phyloP scores from a whole-genome alignment of 768 basidiomycete species.

The Basidioascus undulatus region DNA sequence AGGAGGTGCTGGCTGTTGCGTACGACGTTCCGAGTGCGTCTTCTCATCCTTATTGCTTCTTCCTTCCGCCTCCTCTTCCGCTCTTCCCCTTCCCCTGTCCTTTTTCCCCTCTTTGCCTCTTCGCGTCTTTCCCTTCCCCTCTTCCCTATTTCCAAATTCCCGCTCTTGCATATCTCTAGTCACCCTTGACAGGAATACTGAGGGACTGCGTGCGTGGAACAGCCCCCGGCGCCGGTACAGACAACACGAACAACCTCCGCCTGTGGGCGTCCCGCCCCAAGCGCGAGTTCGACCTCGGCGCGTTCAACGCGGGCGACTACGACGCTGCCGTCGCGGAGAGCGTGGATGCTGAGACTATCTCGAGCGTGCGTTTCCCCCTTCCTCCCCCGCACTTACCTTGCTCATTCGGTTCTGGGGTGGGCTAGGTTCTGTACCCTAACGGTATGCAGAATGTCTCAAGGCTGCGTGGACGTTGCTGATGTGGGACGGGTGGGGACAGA shows the following conservation, averaged over 20 bases:
- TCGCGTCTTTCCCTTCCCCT: too few relatives aligned
- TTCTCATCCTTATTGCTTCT: too few relatives aligned
- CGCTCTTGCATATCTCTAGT: too few relatives aligned
- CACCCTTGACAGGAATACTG: too few relatives aligned
- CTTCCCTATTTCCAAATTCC: too few relatives aligned
- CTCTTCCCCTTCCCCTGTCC: too few relatives aligned
- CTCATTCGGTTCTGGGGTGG: too few relatives aligned
- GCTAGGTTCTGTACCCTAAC: constrained; percentile 87
- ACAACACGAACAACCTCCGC: constrained; percentile 67
- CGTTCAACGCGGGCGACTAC: constrained; percentile 93
- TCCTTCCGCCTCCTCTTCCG: too few relatives aligned
- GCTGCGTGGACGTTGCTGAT: too few relatives aligned
- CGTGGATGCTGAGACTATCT: constrained; percentile 79
- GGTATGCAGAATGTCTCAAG: constrained; percentile 25
- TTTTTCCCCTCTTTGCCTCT: too few relatives aligned
- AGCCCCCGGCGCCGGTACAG: constrained; percentile 55
- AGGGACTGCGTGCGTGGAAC: too few relatives aligned
- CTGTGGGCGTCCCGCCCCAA: constrained; percentile 42
- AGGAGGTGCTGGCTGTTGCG: constrained; percentile 78
- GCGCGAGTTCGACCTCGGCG: constrained; percentile 75
- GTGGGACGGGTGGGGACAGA: too few relatives aligned
- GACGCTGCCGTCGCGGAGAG: constrained; percentile 67
- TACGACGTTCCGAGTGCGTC: constrained; percentile 91
- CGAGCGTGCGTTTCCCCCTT: constrained; percentile 16
- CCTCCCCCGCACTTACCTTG: constrained; percentile 22